phyloP scores from a whole-genome alignment of 768 basidiomycete species.

The Dioszegia hungarica region DNA sequence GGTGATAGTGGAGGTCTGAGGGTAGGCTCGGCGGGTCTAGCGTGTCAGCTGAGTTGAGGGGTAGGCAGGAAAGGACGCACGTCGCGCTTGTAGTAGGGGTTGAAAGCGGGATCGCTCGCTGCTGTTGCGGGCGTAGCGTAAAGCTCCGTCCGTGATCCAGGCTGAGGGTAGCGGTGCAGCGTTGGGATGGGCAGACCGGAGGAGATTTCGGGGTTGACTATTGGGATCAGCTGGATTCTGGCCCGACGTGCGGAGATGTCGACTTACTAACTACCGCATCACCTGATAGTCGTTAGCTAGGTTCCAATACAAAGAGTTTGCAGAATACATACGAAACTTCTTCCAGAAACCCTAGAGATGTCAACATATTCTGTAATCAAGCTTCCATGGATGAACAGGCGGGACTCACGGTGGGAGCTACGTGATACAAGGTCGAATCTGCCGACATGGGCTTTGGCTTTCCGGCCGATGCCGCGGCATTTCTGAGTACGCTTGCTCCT shows the following conservation, averaged over 20 bases:
- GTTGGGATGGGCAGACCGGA: constrained; percentile 74
- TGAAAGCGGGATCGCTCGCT: constrained; percentile 55
- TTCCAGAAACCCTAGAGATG: constrained; percentile 83
- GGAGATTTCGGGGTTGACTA: constrained; percentile 83
- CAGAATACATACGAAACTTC: constrained; percentile 71
- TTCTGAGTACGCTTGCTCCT: constrained; percentile 26
- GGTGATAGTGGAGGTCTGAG: constrained; percentile 82
- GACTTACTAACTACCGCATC: constrained; percentile 62
- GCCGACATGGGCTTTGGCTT: constrained; percentile 54
- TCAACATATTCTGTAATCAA: background rate
- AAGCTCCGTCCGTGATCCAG: constrained; percentile 78
- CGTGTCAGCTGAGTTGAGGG: background rate
- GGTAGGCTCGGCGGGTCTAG: constrained; percentile 61
- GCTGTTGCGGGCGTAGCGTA: constrained; percentile 85
- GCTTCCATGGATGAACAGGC: too few relatives aligned
- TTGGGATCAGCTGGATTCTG: background rate
- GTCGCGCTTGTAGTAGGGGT: constrained; percentile 85
- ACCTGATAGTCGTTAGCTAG: constrained; percentile 53
- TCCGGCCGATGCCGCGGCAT: constrained; percentile 26
- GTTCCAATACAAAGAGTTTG: background rate
- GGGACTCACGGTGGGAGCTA: constrained; percentile 43
- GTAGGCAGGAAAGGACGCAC: constrained; percentile 50
- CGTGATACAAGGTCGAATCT: constrained; percentile 82
- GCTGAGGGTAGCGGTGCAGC: constrained; percentile 74
- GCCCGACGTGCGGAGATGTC: background rate